Base-by-base conservation (phyloP, 2,329 filamentous ascomycete species). In the Fusarium sp. region DNA sequence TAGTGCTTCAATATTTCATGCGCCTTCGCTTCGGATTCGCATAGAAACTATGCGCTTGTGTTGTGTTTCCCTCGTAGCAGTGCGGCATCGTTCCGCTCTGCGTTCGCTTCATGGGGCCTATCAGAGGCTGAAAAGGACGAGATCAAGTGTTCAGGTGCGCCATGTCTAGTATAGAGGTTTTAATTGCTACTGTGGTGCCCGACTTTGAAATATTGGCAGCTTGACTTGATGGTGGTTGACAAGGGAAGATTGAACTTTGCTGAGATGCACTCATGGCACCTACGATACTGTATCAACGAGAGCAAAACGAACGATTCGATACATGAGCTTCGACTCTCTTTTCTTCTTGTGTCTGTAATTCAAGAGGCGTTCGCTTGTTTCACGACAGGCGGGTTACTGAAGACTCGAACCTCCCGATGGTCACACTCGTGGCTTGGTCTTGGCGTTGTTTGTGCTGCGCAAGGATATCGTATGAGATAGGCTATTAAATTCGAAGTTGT, bases 81-180 rank as follows among this genome's bases (percentile, higher is more conserved):
- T 54, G 68, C 68, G 68, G 68, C 63, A 51, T 34, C 21, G 41
- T 71, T 71, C 68, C 68, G 68, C 63, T 42, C 21, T 34, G 7
- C 12, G 51, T 71, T 71, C 68, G 68, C 68, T 71, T 71, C 50
- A 20, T 7, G 8, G 21, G 18, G 4, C 68, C 68, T 71, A 69
- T 71, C 59, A 58, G 41, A 32, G 27, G 12, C 23, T 41, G 25
- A 54, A 59, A 55, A 41, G 21, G 34, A 50, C 66, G 63, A 55
- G 47, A 46, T 21, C 28, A 55, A 53, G 21, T 42, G 40, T 58
- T 30, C 23, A 43, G 27, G 34, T 23, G 42, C n/a, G 30, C 40
- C 20, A 30, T 20, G n/a, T 27, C 7, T 23, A 27, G 40, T 32
- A 28, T 28, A 51, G 25, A 14, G 27, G 21, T n/a, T n/a, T 20